phyloP scores from a whole-genome alignment of 1,284 basidiomycete genomes.

The Irpex sp. region DNA sequence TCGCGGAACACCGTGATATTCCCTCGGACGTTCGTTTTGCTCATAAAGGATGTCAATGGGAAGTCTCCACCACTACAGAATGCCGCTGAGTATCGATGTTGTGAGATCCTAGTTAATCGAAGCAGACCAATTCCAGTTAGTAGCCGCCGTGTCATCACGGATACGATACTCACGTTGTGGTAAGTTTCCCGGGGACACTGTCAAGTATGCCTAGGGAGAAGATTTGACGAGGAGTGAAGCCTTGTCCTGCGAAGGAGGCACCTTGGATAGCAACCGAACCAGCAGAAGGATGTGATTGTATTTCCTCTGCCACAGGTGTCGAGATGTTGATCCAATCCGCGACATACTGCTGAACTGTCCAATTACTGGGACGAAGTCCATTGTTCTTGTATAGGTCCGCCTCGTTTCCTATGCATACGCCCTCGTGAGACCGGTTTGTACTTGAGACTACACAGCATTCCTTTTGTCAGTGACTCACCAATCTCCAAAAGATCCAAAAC shows the following conservation, averaged over 20 bases:
- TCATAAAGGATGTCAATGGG: conserved; percentile 56
- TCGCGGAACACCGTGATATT: conserved; percentile 49
- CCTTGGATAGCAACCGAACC: conserved; percentile 44
- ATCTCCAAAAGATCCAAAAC: conserved; percentile 54
- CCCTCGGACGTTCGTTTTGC: conserved; percentile 51
- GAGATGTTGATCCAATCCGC: conserved; percentile 39
- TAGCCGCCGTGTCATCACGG: no score
- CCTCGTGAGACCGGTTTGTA: no score
- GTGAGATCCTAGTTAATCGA: conserved; percentile 45
- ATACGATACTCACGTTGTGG: conserved; percentile 24
- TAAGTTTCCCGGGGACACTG: conserved; percentile 29
- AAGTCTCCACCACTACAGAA: conserved; percentile 50
- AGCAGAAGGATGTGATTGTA: not conserved
- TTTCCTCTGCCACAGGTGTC: conserved; percentile 27
- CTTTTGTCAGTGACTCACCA: conserved; percentile 27
- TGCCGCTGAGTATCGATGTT: conserved; percentile 59
- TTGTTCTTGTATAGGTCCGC: conserved; percentile 55
- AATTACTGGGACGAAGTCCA: conserved; percentile 41
- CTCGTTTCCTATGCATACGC: conserved; percentile 42
- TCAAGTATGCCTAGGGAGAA: conserved; percentile 30
- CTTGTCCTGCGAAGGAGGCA: conserved; percentile 49
- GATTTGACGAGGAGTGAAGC: conserved; percentile 57
- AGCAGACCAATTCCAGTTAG: not conserved
- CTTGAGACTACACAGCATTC: no score
- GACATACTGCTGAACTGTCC: conserved; percentile 48